Conservation (phyloP, 768 basidiomycete genomes). For the Astraeus odoratus region DNA sequence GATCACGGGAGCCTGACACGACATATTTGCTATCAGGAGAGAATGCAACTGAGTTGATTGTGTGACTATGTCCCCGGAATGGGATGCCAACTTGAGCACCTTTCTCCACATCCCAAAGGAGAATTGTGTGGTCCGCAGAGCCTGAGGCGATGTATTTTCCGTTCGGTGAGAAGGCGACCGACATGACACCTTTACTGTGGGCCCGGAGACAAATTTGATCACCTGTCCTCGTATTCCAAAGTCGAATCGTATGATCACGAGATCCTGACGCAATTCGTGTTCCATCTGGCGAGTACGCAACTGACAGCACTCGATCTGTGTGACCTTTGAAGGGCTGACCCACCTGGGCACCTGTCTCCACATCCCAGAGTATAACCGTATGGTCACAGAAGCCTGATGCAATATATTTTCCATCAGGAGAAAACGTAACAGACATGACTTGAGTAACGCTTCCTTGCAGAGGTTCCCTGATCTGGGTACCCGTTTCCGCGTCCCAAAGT, state of each 20-base stretch:
- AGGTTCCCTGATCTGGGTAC: not conserved
- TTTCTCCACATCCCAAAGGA: too few species aligned
- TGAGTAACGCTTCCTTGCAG: not conserved
- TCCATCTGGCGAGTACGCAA: constrained; percentile 26
- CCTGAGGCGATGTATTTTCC: too few species aligned
- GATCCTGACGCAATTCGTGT: constrained; percentile 4
- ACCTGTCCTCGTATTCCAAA: constrained; percentile 9
- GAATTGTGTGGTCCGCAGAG: too few species aligned
- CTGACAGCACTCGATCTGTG: constrained; percentile 23
- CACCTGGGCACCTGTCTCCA: constrained; percentile 20
- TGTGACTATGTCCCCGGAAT: not conserved
- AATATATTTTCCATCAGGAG: constrained; percentile 3
- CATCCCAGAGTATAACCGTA: constrained; percentile 9
- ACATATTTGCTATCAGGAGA: constrained; percentile 12
- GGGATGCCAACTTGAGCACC: not conserved
- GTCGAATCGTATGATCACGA: not conserved
- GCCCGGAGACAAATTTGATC: too few species aligned
- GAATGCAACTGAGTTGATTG: not conserved
- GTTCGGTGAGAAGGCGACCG: too few species aligned
- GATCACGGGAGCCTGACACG: constrained; percentile 18
- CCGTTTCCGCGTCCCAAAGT: constrained; percentile 2
- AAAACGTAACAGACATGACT: not conserved
- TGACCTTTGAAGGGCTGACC: constrained; percentile 6
- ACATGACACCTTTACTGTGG: too few species aligned
- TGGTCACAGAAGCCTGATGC: constrained; percentile 8